Conservation (phyloP, 2,329 filamentous ascomycete species). For the Beauveria varroae region DNA sequence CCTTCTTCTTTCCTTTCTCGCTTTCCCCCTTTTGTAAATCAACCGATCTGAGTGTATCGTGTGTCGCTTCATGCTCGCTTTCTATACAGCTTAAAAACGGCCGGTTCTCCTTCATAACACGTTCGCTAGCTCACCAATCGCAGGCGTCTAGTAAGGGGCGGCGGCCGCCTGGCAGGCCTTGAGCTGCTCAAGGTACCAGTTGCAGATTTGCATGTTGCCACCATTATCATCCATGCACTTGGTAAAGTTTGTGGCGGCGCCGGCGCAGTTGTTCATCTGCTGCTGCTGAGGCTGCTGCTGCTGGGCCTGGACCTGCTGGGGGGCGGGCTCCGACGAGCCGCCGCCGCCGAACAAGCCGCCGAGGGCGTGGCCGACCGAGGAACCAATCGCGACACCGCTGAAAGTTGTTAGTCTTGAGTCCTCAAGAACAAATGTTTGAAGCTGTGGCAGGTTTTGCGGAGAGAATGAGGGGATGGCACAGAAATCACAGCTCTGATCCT, state of each 20-base stretch:
- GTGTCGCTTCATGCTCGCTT: background rate
- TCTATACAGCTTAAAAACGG: background rate
- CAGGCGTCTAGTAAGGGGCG: conserved; percentile 52
- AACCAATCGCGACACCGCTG: conserved; percentile 94
- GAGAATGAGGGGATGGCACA: too few relatives aligned
- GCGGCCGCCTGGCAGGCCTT: conserved; percentile 80
- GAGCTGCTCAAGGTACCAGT: conserved; percentile 97
- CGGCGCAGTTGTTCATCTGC: conserved; percentile 60
- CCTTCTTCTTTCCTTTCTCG: background rate
- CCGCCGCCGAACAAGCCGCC: conserved; percentile 84
- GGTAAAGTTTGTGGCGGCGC: conserved; percentile 78
- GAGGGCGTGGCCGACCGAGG: conserved; percentile 90
- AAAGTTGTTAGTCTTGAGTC: background rate
- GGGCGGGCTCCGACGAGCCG: conserved; percentile 48
- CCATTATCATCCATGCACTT: conserved; percentile 94
- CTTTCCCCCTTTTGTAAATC: background rate
- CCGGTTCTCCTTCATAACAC: background rate
- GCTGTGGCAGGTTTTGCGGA: too few relatives aligned
- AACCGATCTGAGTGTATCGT: background rate
- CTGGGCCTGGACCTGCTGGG: conserved; percentile 40
- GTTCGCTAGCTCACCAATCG: background rate
- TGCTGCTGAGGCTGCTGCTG: conserved; percentile 47
- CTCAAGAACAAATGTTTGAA: too few relatives aligned
- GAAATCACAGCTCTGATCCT: background rate
- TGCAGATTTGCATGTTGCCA: conserved; percentile 92